Evolutionary conservation across 163 green algal species (phyloP), one percentile per base, ranked within the genome.

Genomic region (Coccomyxa subellipsoidea): DNA sequence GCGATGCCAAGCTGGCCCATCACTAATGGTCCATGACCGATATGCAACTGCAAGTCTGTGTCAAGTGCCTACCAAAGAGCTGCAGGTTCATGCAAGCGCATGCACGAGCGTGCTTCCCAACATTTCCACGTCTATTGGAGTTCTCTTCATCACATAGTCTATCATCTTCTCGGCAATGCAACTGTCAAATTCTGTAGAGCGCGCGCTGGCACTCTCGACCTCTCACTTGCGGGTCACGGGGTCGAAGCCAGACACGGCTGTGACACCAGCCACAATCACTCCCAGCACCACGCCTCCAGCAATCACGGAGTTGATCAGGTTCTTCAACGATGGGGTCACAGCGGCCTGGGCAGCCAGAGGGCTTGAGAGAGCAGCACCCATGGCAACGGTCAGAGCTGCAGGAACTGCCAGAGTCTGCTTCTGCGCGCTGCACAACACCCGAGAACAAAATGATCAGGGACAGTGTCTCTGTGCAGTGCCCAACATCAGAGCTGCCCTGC

Each of bases 181-280:
- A 12, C 47, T 59, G 21, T 7, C 47, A 8, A 59, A 27, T 27
- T 59, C 3, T 7, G 21, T 18, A 18, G 47, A 59, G 23, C 47
- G 0, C 47, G 1, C 4, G 47, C 21, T 23, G 47, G 39, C 3
- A 59, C 3, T 59, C 4, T 59, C 47, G 23, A 27, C 47, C 47
- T 59, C 47, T 80, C 39, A 80, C 38, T 80, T 80, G 59, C 79
- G 79, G 4, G n/a, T n/a, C 37, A 83, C 69, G 37, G 88, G 88
- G 89, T 98, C 95, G 84, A 98, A 98, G 75, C 88, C 88, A 79
- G 92, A 93, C 40, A 98, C 93, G 0, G 88, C 88, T 31, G 92
- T 94, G 70, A 98, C 88, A 54, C 93, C 95, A 32, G 84, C 80
- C 25, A 89, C 91, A 77, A 98, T 98, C 40, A 34, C 91, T 40